Evolutionary conservation across 2,329 filamentous ascomycete species (phyloP), one percentile per base, ranked within the genome.

Genomic region (Neofusicoccum umdonicola): DNA sequence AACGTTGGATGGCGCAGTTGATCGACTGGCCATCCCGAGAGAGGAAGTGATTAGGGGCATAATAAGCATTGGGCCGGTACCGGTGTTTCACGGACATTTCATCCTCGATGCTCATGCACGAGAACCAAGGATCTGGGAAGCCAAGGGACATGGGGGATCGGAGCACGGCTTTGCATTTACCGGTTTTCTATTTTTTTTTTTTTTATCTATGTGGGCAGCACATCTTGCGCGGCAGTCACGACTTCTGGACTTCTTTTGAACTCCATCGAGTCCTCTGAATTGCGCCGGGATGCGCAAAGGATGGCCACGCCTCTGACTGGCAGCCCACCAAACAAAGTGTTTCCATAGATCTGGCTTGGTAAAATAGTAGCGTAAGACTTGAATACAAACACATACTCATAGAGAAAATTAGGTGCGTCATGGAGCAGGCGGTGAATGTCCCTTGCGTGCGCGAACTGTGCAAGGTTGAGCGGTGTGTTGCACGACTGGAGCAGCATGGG

Each of bases 1-100:
- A 88, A 88, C 69, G 86, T 88, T 51, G 86, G 86, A 19, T 88
- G 86, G 86, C 79, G 83, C 66, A 81, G 82, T 68, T 85, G 73
- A 82, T 48, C 7, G 61, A 47, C n/a, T n/a, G 41, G 47, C 35
- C 35, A 42, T 17, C 27, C 31, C 45, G 58, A 31, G 39, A 27
- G 19, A 31, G 13, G 41, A 27, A 47, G 37, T 15, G 42, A 63
- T 45, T 39, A 37, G 37, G 42, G 56, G 44, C 58, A 27, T 48
- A 58, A 44, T 47, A 56, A 62, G 62, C 62, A 64, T 64, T 64
- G 62, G 62, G 62, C 62, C 62, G 62, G 62, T 47, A 56, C 51
- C 42, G 62, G 62, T 64, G 62, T 64, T 64, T 57, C 61, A 63
- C 61, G 61, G 61, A 63, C 15, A 60, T 60, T 63, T 56, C 41